Conservation (phyloP, 2,329 filamentous ascomycete genomes). For the Fonsecaea nubica region DNA sequence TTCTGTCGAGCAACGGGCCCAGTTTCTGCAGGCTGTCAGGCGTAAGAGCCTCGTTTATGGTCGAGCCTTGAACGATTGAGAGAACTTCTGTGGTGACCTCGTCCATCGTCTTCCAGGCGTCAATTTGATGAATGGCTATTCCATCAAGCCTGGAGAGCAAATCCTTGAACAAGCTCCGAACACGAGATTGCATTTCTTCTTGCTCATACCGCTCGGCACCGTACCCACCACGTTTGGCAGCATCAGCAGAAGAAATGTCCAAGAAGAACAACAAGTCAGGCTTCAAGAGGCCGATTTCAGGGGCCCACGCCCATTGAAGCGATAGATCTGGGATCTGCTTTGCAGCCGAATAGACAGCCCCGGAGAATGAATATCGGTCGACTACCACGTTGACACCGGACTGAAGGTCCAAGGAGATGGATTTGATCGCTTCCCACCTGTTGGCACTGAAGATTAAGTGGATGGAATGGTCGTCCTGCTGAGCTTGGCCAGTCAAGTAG, state of each 20-base stretch:
- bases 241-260: slow-evolving; percentile 75
- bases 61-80: slow-evolving; percentile 17
- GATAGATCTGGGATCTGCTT: slow-evolving; percentile 75
- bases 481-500: slow-evolving; percentile 74
- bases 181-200: slow-evolving; percentile 78
- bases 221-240: slow-evolving; percentile 80
- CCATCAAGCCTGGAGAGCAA: slow-evolving; percentile 54
- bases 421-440: slow-evolving; percentile 72
- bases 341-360: slow-evolving; percentile 89
- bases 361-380: slow-evolving; percentile 94
- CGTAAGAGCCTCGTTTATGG: slow-evolving; percentile 33
- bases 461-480: slow-evolving; percentile 86
- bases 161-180: slow-evolving; percentile 73
- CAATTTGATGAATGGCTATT: slow-evolving; percentile 60
- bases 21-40: slow-evolving; percentile 45
- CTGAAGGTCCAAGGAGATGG: slow-evolving; percentile 58
- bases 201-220: slow-evolving; percentile 90
- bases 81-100: slow-evolving; percentile 57
- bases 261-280: slow-evolving; percentile 90
- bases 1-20: slow-evolving; percentile 39
- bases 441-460: slow-evolving; percentile 91
- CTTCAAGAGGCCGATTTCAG: slow-evolving; percentile 83
- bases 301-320: slow-evolving; percentile 80
- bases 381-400: slow-evolving; percentile 78
- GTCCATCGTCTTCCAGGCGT: slow-evolving; percentile 61